Conservation (phyloP, 169 alveolate genomes). For the Perkinsus marinus region DNA sequence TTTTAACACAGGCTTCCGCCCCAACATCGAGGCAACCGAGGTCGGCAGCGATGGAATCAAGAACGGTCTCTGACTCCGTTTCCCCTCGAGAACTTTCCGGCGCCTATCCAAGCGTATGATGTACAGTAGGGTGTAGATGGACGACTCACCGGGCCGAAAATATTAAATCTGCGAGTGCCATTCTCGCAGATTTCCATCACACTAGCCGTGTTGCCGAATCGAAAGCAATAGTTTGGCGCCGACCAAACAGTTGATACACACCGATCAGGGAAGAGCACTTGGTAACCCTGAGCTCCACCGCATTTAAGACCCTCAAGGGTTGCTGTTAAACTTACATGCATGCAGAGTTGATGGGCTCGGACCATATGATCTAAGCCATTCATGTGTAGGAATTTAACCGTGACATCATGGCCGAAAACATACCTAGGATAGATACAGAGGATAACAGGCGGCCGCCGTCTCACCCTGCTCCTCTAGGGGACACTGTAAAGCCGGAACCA, state of each 20-base stretch:
- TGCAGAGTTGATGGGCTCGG: constrained; percentile 89
- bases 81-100: too few relatives aligned
- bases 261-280: constrained; percentile 41
- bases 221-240: constrained; percentile 89
- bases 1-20: too few relatives aligned
- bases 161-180: background rate
- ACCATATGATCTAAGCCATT: constrained; percentile 71
- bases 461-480: constrained; percentile 1
- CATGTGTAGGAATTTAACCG: constrained; percentile 59
- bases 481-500: background rate
- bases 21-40: too few relatives aligned
- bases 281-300: constrained; percentile 30
- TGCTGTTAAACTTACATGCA: constrained; percentile 52
- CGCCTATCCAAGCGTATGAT: too few relatives aligned
- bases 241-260: constrained; percentile 67
- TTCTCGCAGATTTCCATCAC: constrained; percentile 68
- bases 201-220: constrained; percentile 87
- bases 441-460: background rate
- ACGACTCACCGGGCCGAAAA: too few relatives aligned
- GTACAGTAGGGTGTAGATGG: too few relatives aligned
- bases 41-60: too few relatives aligned
- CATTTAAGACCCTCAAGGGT: too few relatives aligned
- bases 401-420: constrained; percentile 78
- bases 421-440: constrained; percentile 43
- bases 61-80: too few relatives aligned